Base-by-base conservation (phyloP, 2,329 filamentous ascomycete genomes). In the Fusarium mundagurra region DNA sequence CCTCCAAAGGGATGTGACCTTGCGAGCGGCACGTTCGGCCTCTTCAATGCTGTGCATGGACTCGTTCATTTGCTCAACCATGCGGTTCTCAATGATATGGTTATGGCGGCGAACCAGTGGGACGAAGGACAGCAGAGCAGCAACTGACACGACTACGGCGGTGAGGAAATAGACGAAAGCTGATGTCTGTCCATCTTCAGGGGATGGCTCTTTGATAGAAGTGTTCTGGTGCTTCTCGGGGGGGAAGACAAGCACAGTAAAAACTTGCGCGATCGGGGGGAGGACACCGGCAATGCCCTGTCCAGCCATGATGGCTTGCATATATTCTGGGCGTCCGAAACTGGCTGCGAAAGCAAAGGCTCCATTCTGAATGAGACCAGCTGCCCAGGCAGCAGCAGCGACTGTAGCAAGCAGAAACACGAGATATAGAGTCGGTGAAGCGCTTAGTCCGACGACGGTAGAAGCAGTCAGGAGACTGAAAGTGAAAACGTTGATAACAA, bases 281-380 rank as follows among this genome's bases (percentile, higher is more conserved):
- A 98, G 85, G 16, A 99, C 95, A 36, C 96, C 96, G 1, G 96
- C 95, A 8, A 99, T 88, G 38, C 92, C 96, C 83, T 99, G 96
- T 3, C 96, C 96, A 7, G 92, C 92, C 95, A 99, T 98, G 82
- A 98, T 95, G 31, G 93, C 96, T 83, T 98, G 96, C 63, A 94
- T 98, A 82, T 98, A 99, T 82, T 96, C 94, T 27, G 92, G 90
- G 59, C 93, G 88, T 41, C 92, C 94, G 79, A 98, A 98, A 60
- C 94, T 92, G 8, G 93, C 91, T 7, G 94, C 95, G 80, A 95
- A 98, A 6, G 96, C 94, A 81, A 98, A 98, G 17, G 96, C 91
- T 24, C 96, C 96, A 82, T 98, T 98, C 83, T 98, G 96, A 75
- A 95, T 93, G 58, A 98, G 86, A 0, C 93, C 95, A 0, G 95